These are phyloP conservation scores for Elongisporangium undulatum DNA, from an alignment of 352 stramenopile species.

Conservation along the genomic window DNA sequence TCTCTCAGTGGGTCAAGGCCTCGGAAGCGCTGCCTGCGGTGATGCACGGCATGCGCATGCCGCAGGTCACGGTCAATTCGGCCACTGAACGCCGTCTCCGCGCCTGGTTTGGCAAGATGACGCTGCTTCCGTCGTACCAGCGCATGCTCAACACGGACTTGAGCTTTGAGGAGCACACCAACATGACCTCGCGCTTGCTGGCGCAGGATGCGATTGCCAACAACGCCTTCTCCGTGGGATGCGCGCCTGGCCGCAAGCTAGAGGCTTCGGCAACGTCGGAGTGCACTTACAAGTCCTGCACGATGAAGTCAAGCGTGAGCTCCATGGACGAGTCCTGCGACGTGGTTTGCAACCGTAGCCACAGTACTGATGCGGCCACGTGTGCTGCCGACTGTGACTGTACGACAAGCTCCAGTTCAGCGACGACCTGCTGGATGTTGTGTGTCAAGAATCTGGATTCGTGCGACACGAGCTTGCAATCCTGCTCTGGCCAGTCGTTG, in stretches of 20 bases:
- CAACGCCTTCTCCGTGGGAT: conserved; percentile 20
- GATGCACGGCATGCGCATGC: conserved; percentile 18
- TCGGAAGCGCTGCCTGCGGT: conserved; percentile 8
- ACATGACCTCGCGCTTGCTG: conserved; percentile 2
- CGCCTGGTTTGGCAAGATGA: conserved; percentile 13
- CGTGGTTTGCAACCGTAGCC: conserved; percentile 32
- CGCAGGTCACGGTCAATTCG: conserved; percentile 1
- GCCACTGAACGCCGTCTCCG: conserved; percentile 1
- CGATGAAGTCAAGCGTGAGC: conserved; percentile 19
- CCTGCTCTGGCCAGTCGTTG: conserved; percentile 3
- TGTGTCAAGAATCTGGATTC: conserved; percentile 24
- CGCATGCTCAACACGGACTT: conserved; percentile 7
- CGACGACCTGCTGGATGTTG: conserved; percentile 53
- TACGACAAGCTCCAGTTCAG: conserved; percentile 2
- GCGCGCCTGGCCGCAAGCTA: conserved; percentile 30
- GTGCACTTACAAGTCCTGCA: conserved; percentile 30
- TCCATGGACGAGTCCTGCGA: conserved; percentile 25
- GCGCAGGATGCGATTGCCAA: not conserved
- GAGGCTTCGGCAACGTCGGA: conserved; percentile 24
- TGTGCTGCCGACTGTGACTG: conserved; percentile 44
- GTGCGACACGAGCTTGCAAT: conserved; percentile 9
- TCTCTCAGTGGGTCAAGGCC: conserved; percentile 10
- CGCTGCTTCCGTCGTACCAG: conserved; percentile 8
- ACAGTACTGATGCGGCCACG: conserved; percentile 25
- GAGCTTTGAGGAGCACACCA: conserved; percentile 7